These are phyloP conservation scores for Kuraishia borneana DNA, from an alignment of 805 yeast genomes.

Conservation along the genomic window DNA sequence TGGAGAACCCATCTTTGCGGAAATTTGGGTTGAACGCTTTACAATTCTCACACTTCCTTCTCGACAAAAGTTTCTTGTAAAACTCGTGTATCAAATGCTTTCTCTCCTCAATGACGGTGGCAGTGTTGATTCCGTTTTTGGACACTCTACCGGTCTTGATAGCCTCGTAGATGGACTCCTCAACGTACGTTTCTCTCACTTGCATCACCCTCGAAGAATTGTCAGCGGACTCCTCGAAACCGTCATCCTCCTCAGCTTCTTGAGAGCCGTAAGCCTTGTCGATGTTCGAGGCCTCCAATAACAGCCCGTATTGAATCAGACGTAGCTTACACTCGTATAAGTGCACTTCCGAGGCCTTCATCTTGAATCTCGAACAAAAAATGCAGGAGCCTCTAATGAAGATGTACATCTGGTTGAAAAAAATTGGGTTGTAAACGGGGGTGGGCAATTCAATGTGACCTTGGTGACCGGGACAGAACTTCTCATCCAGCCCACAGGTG, in stretches of 20 bases:
- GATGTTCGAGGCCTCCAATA: constrained; percentile 64
- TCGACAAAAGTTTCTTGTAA: constrained; percentile 57
- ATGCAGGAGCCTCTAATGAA: constrained; percentile 78
- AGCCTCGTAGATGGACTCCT: constrained; percentile 60
- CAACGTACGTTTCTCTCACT: constrained; percentile 52
- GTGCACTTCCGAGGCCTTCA: constrained; percentile 61
- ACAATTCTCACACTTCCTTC: constrained; percentile 93
- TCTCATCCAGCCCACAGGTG: constrained; percentile 92
- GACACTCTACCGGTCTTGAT: constrained; percentile 65
- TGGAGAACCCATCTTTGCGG: constrained; percentile 90
- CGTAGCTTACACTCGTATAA: constrained; percentile 66
- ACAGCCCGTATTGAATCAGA: constrained; percentile 79
- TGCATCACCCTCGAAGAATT: constrained; percentile 29
- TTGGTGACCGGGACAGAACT: constrained; percentile 94
- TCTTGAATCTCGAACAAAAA: constrained; percentile 79
- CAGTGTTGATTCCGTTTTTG: constrained; percentile 62
- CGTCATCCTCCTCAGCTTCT: constrained; percentile 32
- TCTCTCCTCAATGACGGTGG: constrained; percentile 81
- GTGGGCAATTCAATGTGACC: constrained; percentile 97
- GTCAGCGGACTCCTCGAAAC: constrained; percentile 24
- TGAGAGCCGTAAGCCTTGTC: constrained; percentile 44
- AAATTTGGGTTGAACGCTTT: constrained; percentile 89
- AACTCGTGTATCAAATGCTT: constrained; percentile 61
- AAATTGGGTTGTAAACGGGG: constrained; percentile 90
- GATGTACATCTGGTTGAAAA: constrained; percentile 83